A percentile compares a stretch with the other conserved stretches of the same genome.
Conservation (phyloP, 169 alveolate genomes). For the Plasmodium cynomolgi region DNA sequence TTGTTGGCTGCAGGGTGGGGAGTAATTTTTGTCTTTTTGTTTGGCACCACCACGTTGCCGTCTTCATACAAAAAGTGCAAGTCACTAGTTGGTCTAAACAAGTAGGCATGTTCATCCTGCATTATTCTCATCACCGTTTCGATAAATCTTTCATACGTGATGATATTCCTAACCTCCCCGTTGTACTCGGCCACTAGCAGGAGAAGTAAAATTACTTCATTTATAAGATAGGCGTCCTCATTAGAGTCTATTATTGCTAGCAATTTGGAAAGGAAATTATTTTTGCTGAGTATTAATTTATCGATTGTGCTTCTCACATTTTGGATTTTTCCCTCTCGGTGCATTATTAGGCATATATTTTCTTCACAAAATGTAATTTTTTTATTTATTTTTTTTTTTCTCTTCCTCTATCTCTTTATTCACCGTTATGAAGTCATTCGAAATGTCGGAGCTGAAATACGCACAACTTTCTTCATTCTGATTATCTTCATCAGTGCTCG, state of each 20-base stretch:
- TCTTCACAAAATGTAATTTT: conserved; percentile 33
- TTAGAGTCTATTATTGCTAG: conserved; percentile 16
- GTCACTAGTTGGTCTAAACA: conserved; percentile 11
- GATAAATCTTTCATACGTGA: conserved; percentile 44
- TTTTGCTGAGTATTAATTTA: conserved; percentile 34
- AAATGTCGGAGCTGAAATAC: conserved; percentile 33
- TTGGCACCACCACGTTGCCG: not conserved
- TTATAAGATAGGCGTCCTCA: conserved; percentile 63
- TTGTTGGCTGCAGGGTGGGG: not conserved
- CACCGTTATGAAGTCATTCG: conserved; percentile 12
- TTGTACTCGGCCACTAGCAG: conserved; percentile 16
- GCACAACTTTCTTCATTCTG: not conserved
- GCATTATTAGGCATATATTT: conserved; percentile 40
- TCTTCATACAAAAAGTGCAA: conserved; percentile 25
- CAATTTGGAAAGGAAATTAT: conserved; percentile 22
- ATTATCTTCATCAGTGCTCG: not conserved
- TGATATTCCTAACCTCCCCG: conserved; percentile 48
- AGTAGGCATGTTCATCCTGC: conserved; percentile 31
- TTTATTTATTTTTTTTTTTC: conserved; percentile 13
- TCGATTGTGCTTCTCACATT: conserved; percentile 46
- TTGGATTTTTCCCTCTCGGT: conserved; percentile 4
- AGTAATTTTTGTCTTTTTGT: not conserved
- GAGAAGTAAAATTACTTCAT: conserved; percentile 40
- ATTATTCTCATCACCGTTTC: conserved; percentile 50
- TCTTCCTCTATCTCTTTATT: conserved; percentile 19